Evolutionary conservation across 1,284 basidiomycete species (phyloP).

Genomic region (Peniophora sp.): DNA sequence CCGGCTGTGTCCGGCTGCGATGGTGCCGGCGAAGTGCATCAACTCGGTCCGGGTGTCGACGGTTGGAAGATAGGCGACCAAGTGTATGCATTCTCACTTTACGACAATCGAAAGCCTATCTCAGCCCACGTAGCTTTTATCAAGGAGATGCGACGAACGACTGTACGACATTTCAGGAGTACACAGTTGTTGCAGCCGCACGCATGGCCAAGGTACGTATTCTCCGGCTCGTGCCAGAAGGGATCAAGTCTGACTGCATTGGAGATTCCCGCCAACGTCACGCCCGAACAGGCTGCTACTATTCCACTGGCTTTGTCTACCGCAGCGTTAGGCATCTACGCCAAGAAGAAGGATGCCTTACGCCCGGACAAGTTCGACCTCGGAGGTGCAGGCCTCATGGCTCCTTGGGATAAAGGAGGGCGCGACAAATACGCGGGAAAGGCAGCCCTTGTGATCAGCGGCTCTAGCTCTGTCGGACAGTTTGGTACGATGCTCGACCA

Average conservation of each 20-base stretch:
- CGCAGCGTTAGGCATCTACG: constrained; percentile 8
- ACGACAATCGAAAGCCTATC: too few species aligned
- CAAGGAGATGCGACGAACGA: constrained; percentile 14
- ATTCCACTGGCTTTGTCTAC: constrained; percentile 14
- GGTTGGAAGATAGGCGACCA: constrained; percentile 37
- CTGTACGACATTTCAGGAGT: constrained; percentile 25
- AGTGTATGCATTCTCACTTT: constrained; percentile 25
- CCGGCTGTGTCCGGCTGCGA: constrained; percentile 40
- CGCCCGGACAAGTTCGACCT: not conserved
- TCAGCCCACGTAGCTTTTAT: constrained; percentile 14
- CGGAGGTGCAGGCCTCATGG: constrained; percentile 8
- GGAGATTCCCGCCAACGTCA: constrained; percentile 14
- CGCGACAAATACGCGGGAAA: constrained; percentile 16
- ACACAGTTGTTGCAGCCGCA: constrained; percentile 20
- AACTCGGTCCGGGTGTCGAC: constrained; percentile 33
- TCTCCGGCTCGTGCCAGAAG: too few species aligned
- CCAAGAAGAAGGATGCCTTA: constrained; percentile 4
- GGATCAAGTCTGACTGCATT: too few species aligned
- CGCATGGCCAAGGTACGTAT: constrained; percentile 18
- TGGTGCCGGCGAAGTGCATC: constrained; percentile 36
- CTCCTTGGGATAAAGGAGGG: constrained; percentile 17
- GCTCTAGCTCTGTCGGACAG: constrained; percentile 26
- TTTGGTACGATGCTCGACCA: constrained; percentile 22
- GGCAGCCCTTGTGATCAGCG: constrained; percentile 26
- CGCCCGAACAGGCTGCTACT: constrained; percentile 14